Percentiles rank a stretch among this genome's conserved stretches.
Evolutionary conservation across 495 filamentous ascomycete species (phyloP).

Genomic region (Penicillium taxi): DNA sequence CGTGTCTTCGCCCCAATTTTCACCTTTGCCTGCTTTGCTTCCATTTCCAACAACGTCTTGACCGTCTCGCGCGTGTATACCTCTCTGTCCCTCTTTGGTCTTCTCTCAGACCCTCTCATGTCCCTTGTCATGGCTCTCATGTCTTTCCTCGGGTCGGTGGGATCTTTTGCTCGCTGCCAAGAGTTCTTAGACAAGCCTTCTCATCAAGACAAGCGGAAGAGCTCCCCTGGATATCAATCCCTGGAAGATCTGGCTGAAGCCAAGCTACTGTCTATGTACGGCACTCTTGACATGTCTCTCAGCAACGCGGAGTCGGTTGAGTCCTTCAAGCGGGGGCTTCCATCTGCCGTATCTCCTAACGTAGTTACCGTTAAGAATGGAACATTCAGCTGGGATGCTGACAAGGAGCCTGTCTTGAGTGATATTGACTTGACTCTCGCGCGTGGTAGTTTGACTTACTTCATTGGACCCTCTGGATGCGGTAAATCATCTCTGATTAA

Average conservation of each 20-base stretch:
- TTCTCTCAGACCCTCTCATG: constrained; percentile 49
- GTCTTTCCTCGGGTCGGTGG: constrained; percentile 43
- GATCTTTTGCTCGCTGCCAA: constrained; percentile 53
- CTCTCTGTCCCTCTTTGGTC: constrained; percentile 51
- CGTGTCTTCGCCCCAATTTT: constrained; percentile 45
- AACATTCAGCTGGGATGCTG: constrained; percentile 44
- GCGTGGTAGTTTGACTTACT: constrained; percentile 37
- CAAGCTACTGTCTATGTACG: constrained; percentile 15
- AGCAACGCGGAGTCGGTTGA: constrained; percentile 19
- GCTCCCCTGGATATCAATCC: constrained; percentile 12
- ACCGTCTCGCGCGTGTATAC: constrained; percentile 49
- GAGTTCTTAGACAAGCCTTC: constrained; percentile 44
- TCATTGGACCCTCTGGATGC: constrained; percentile 53
- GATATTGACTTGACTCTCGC: constrained; percentile 34
- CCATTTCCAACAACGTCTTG: constrained; percentile 42
- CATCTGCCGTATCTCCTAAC: constrained; percentile 12
- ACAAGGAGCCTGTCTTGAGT: constrained; percentile 37
- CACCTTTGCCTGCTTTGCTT: constrained; percentile 44
- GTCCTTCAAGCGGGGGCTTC: constrained; percentile 17
- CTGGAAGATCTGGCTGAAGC: constrained; percentile 18
- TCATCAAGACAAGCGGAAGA: constrained; percentile 26
- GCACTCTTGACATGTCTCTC: constrained; percentile 15
- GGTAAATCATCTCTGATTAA: constrained; percentile 55
- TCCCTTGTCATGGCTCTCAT: constrained; percentile 51
- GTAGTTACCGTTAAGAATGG: constrained; percentile 38